These are phyloP conservation scores for Ilex paraguariensis DNA, from an alignment of 305 asterid species.

Conservation along the genomic window DNA sequence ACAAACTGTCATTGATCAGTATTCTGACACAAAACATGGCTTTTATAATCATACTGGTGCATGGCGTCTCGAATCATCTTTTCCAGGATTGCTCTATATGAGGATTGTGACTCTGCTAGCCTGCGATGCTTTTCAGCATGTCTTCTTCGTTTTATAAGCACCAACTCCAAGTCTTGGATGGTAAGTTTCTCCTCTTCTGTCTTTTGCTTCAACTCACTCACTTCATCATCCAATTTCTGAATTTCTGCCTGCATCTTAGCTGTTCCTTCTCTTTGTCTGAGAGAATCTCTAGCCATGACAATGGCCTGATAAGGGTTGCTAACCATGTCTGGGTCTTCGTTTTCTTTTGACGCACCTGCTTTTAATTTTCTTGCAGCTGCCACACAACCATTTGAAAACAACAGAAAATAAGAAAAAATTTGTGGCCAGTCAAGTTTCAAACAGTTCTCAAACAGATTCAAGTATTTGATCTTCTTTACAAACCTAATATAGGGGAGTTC, in stretches of 20 bases:
- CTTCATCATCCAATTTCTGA: slow-evolving; percentile 68
- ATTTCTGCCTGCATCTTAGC: slow-evolving; percentile 77
- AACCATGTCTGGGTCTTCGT: slow-evolving; percentile 52
- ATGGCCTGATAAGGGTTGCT: slow-evolving; percentile 86
- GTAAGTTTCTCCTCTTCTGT: slow-evolving; percentile 66
- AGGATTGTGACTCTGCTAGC: slow-evolving; percentile 85
- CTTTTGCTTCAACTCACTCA: slow-evolving; percentile 49
- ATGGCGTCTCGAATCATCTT: slow-evolving; percentile 98
- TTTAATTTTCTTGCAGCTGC: slow-evolving; percentile 67
- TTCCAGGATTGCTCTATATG: slow-evolving; percentile 80
- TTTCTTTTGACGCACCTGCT: slow-evolving; percentile 42
- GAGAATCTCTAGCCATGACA: slow-evolving; percentile 76
- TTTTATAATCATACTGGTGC: slow-evolving; percentile 71
- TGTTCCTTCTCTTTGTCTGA: slow-evolving; percentile 78
- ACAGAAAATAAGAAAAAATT: background rate
- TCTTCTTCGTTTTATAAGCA: slow-evolving; percentile 62
- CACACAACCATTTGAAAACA: slow-evolving; percentile 4
- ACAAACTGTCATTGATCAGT: background rate
- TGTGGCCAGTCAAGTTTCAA: too few relatives aligned
- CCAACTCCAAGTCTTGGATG: slow-evolving; percentile 74
- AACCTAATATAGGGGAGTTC: slow-evolving; percentile 72
- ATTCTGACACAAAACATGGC: background rate
- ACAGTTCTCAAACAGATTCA: background rate
- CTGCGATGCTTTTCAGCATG: slow-evolving; percentile 85
- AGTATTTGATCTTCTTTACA: slow-evolving; percentile 13